Conservation (phyloP, 2,329 filamentous ascomycete species). For the Sarocladium kiliense region DNA sequence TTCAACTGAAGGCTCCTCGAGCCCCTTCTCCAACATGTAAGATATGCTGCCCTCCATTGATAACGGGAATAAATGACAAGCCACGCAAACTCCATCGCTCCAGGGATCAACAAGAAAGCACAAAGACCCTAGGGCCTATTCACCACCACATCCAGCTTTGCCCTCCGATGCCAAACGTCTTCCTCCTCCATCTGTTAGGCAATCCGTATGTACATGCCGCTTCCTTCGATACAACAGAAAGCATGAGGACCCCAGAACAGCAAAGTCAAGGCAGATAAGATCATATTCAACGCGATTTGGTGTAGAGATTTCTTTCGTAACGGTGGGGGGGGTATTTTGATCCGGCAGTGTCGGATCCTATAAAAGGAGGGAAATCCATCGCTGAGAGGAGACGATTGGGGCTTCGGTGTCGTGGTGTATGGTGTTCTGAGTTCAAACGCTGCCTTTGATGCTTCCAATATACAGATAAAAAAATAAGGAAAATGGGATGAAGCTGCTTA, state of each 20-base stretch:
- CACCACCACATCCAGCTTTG: not conserved
- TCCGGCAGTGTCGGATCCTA: not conserved
- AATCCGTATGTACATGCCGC: not conserved
- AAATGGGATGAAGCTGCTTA: not conserved
- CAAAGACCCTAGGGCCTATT: not conserved
- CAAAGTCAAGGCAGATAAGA: not conserved
- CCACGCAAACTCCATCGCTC: slow-evolving; percentile 14
- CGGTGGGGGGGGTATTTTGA: slow-evolving; percentile 2
- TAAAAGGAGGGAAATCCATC: slow-evolving; percentile 9
- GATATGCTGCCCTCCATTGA: slow-evolving; percentile 9
- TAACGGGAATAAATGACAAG: not conserved
- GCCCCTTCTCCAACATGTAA: not conserved
- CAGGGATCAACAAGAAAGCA: slow-evolving; percentile 11
- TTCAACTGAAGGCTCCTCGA: not conserved
- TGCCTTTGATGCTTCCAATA: slow-evolving; percentile 3
- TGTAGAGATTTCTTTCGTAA: not conserved
- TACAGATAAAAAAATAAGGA: not conserved
- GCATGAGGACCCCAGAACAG: not conserved
- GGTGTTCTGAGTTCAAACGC: not conserved
- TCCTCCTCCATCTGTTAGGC: not conserved
- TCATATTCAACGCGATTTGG: not conserved
- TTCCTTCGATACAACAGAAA: not conserved
- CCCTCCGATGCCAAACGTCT: not conserved
- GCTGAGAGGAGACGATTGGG: not conserved
- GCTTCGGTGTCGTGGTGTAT: not conserved